Percentiles rank a stretch among this genome's conserved stretches.
Evolutionary conservation across 2,329 filamentous ascomycete species (phyloP).

Genomic region (Zasmidium citrigriseum): DNA sequence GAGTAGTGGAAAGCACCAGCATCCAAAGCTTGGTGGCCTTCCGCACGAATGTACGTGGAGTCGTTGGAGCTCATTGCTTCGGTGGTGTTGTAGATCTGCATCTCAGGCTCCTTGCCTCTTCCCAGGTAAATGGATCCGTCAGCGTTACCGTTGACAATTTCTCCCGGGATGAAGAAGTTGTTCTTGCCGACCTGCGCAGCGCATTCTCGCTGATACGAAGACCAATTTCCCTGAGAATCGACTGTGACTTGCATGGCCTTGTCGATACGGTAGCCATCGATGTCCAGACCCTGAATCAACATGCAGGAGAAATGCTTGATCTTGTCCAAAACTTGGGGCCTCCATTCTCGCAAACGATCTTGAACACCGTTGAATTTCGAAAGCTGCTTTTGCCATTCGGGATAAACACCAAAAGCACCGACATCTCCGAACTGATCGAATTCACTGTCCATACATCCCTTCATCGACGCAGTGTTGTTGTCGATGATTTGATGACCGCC

Average conservation of each 20-base stretch:
- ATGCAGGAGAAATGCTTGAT: conserved; percentile 65
- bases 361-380: conserved; percentile 68
- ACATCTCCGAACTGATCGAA: conserved; percentile 66
- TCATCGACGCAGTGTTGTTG: conserved; percentile 49
- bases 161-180: conserved; percentile 66
- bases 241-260: conserved; percentile 66
- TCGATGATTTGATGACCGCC: conserved; percentile 54
- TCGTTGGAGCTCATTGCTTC: conserved; percentile 53
- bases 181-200: conserved; percentile 58
- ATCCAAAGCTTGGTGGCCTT: conserved; percentile 58
- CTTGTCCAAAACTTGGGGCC: conserved; percentile 58
- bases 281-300: conserved; percentile 62
- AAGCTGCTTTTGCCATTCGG: conserved; percentile 64
- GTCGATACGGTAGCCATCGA: conserved; percentile 68
- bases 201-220: conserved; percentile 58
- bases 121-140: conserved; percentile 64
- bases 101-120: conserved; percentile 59
- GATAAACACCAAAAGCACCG: conserved; percentile 63
- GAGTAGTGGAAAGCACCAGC: conserved; percentile 65
- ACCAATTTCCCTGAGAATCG: conserved; percentile 62
- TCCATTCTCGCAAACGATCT: conserved; percentile 67
- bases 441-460: conserved; percentile 63
- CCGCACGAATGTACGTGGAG: conserved; percentile 54
- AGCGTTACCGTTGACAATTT: conserved; percentile 64
- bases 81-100: conserved; percentile 50